A percentile compares a stretch with the other conserved stretches of the same genome.
phyloP scores from a whole-genome alignment of 257 asterid species.

The Solanum paucissectum region DNA sequence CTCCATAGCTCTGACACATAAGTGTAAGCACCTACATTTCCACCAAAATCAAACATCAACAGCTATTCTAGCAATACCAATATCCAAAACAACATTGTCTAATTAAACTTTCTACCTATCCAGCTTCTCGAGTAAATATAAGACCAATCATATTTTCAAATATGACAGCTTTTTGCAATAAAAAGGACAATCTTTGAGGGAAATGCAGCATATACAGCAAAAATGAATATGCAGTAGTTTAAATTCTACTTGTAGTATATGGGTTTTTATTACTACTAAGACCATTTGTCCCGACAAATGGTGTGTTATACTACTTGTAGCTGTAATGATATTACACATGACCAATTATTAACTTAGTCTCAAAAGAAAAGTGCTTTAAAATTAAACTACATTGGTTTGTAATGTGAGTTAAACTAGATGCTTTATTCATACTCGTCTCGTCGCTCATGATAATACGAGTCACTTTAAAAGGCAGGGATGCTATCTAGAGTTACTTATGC shows the following conservation, averaged over 20 bases:
- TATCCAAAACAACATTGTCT: neutral
- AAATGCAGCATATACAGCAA: neutral
- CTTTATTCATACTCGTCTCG: neutral
- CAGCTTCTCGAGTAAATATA: neutral
- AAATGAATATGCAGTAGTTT: neutral
- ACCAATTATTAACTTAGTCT: neutral
- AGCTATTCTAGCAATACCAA: neutral
- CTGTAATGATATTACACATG: neutral
- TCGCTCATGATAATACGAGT: neutral
- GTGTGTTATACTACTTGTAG: neutral
- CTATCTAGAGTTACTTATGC: no score
- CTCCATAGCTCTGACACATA: neutral
- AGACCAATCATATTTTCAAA: neutral
- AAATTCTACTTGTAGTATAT: neutral
- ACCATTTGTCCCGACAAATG: neutral
- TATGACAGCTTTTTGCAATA: neutral
- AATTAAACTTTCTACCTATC: neutral
- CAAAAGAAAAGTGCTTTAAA: neutral
- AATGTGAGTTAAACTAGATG: neutral
- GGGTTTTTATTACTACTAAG: neutral
- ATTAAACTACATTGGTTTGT: neutral
- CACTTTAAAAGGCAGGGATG: neutral
- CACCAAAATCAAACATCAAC: neutral
- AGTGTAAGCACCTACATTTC: neutral
- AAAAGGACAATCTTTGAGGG: neutral